Base-by-base conservation (phyloP, 495 filamentous ascomycete genomes). In the Tricharina praecox region DNA sequence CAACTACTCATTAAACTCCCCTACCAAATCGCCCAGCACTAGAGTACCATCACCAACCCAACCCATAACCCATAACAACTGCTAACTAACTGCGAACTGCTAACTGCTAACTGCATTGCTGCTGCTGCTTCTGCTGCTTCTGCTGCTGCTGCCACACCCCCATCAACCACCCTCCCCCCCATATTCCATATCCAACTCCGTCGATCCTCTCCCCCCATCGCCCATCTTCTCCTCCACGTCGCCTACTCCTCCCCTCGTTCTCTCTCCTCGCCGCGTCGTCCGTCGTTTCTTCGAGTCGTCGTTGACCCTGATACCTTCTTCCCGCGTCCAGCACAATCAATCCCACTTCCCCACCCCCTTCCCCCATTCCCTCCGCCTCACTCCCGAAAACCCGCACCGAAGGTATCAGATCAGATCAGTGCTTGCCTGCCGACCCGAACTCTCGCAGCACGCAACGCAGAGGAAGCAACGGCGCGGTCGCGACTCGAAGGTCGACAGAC, bases 1-100 rank as follows among this genome's bases (percentile, higher is more conserved):
- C 40, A 43, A 46, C 43, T 53, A 46, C 54, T 59, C 55, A 59
- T 59, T 59, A 58, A 59, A 59, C 55, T 58, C 58, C 55, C 45
- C 50, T 58, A 52, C 46, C 55, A 54, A 50, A 58, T n/a, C n/a
- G n/a, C n/a, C 54, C 53, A 56, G 57, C 54, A 43, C 51, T 53
- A 48, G 40, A 46, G 40, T 39, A 46, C 43, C 48, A 41, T 26
- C 36, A 5, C 36, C 15, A 39, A 5, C 36, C 28, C 5, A 32
- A 32, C 5, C 28, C 28, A 32, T 32, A 32, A 5, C 28, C 28
- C 28, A 32, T 32, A 32, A 5, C 28, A 5, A 32, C n/a, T n/a
- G n/a, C n/a, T n/a, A n/a, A n/a, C n/a, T n/a, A n/a, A n/a, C n/a
- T n/a, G n/a, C n/a, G n/a, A n/a, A n/a, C n/a, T n/a, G n/a, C n/a